Percentiles rank a stretch among this genome's conserved stretches.
Evolutionary conservation across 768 basidiomycete species (phyloP).

Genomic region (Lactarius quietus): DNA sequence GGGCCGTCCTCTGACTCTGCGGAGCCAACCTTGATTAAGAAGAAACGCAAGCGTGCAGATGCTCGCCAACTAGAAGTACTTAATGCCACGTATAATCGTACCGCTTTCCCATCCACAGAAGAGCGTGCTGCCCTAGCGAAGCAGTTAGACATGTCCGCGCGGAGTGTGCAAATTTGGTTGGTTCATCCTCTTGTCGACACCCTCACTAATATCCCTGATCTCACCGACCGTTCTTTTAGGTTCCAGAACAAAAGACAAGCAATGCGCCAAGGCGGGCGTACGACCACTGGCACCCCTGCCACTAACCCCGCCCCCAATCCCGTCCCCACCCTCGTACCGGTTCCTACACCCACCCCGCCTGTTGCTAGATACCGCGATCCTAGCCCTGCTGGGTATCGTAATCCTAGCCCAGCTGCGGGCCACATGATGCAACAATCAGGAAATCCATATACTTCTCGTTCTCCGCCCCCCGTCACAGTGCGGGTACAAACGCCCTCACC

Average conservation of each 20-base stretch:
- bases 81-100: constrained; percentile 75
- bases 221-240: constrained; percentile 7
- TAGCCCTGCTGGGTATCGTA: neutral
- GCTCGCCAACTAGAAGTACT: constrained; percentile 74
- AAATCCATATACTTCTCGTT: constrained; percentile 19
- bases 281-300: neutral
- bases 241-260: constrained; percentile 26
- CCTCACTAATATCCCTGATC: constrained; percentile 1
- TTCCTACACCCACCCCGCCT: constrained; percentile 7
- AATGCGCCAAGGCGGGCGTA: constrained; percentile 22
- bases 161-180: constrained; percentile 87
- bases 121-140: constrained; percentile 77
- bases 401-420: constrained; percentile 2
- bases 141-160: constrained; percentile 74
- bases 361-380: neutral
- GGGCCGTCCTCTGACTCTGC: constrained; percentile 35
- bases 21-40: constrained; percentile 75
- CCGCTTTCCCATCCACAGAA: constrained; percentile 85
- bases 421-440: constrained; percentile 14
- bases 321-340: neutral
- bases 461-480: constrained; percentile 14
- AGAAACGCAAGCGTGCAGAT: constrained; percentile 84
- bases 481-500: constrained; percentile 22
- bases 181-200: constrained; percentile 20
- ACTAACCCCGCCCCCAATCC: neutral